phyloP scores from a whole-genome alignment of 2,329 filamentous ascomycete species.

The Ophiostoma montium region DNA sequence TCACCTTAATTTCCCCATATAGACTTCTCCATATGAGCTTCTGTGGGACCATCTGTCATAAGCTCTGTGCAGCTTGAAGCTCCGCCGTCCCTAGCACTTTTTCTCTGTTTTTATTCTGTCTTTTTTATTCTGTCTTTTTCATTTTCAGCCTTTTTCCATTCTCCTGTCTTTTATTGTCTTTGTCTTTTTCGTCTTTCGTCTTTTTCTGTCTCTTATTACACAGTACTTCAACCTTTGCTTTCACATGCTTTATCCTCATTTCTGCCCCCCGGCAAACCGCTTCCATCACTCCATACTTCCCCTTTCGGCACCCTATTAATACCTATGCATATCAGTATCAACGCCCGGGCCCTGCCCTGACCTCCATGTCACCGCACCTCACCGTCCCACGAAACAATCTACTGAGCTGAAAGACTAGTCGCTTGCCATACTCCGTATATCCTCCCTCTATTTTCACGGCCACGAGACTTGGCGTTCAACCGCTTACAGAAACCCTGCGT shows the following conservation, averaged over 20 bases:
- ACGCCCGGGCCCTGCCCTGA: not conserved
- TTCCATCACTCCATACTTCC: not conserved
- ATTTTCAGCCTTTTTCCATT: not conserved
- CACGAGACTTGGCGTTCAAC: not conserved
- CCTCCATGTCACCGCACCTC: not conserved
- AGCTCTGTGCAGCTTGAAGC: not conserved
- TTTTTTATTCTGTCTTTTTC: not conserved
- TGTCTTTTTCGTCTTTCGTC: not conserved
- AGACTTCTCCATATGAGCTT: not conserved
- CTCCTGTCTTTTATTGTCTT: not conserved
- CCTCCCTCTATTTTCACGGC: not conserved
- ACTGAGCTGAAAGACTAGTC: not conserved
- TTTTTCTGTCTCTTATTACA: not conserved
- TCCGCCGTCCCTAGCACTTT: not conserved
- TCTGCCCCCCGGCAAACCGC: not conserved
- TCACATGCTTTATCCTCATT: not conserved
- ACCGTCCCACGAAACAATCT: not conserved
- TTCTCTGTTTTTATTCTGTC: no score
- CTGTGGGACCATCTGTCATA: not conserved
- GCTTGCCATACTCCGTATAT: not conserved
- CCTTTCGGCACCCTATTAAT: conserved; percentile 1
- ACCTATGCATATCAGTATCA: not conserved
- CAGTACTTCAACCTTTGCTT: no score
- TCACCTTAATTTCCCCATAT: not conserved
- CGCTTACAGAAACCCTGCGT: not conserved